phyloP scores from a whole-genome alignment of 2,329 filamentous ascomycete genomes.

The Emericellopsis cladophorae region DNA sequence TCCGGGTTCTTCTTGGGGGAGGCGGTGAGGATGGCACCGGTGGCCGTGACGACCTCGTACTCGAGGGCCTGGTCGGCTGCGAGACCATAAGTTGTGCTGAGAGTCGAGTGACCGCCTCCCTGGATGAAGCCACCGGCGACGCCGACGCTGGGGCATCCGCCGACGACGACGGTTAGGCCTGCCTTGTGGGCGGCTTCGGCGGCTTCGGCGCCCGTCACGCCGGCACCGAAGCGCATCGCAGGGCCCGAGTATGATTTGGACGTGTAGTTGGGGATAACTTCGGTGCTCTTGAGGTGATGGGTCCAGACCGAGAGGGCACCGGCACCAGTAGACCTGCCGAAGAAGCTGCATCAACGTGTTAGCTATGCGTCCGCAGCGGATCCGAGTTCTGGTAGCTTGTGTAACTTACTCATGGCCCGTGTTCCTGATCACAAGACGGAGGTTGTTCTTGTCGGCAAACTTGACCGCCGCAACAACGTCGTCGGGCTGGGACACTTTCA shows the following conservation, averaged over 20 bases:
- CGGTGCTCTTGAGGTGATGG: slow-evolving; percentile 25
- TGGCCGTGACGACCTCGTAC: slow-evolving; percentile 38
- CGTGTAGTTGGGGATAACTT: slow-evolving; percentile 26
- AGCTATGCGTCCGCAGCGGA: slow-evolving; percentile 4
- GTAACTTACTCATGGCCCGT: slow-evolving; percentile 14
- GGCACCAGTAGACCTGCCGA: slow-evolving; percentile 16
- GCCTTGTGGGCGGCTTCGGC: slow-evolving; percentile 29
- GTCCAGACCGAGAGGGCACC: slow-evolving; percentile 27
- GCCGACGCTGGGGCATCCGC: slow-evolving; percentile 43
- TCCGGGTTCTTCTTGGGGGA: slow-evolving; percentile 34
- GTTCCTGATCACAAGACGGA: slow-evolving; percentile 21
- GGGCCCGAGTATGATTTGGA: slow-evolving; percentile 31
- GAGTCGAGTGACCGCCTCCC: slow-evolving; percentile 43
- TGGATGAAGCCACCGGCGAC: slow-evolving; percentile 49
- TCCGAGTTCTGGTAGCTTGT: background rate
- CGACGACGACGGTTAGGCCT: slow-evolving; percentile 37
- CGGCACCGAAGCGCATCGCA: slow-evolving; percentile 41
- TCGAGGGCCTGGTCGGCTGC: slow-evolving; percentile 44
- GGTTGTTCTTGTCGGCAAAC: slow-evolving; percentile 23
- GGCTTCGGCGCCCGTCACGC: slow-evolving; percentile 35
- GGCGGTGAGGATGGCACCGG: slow-evolving; percentile 33
- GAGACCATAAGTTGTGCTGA: slow-evolving; percentile 40
- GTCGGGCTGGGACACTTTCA: slow-evolving; percentile 15
- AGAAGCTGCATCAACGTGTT: slow-evolving; percentile 14
- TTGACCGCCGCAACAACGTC: slow-evolving; percentile 19